Conservation (phyloP, 2,329 filamentous ascomycete genomes). For the Pleurostoma richardsiae region DNA sequence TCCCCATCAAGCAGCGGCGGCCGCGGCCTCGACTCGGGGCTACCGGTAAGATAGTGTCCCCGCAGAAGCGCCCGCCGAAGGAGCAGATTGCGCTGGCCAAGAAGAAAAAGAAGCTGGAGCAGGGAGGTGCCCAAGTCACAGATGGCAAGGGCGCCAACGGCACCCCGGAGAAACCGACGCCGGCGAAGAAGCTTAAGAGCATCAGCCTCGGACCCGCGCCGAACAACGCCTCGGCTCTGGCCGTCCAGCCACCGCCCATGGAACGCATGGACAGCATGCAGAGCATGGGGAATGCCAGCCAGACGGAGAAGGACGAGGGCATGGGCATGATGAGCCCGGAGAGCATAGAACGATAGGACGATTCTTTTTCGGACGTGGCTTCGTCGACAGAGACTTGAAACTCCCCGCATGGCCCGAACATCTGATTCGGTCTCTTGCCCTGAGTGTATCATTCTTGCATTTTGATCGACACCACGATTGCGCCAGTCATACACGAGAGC, state of each 20-base stretch:
- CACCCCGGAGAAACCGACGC: slow-evolving; percentile 27
- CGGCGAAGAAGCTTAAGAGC: slow-evolving; percentile 48
- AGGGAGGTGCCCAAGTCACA: slow-evolving; percentile 43
- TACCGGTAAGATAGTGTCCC: slow-evolving; percentile 81
- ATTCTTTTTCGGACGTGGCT: too few species aligned
- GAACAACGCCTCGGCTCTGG: slow-evolving; percentile 30
- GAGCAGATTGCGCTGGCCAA: slow-evolving; percentile 80
- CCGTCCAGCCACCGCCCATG: slow-evolving; percentile 43
- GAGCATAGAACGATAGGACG: slow-evolving; percentile 53
- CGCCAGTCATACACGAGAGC: too few species aligned
- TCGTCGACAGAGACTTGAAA: too few species aligned
- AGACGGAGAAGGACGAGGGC: slow-evolving; percentile 63
- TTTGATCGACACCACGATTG: too few species aligned
- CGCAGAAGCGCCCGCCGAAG: slow-evolving; percentile 75
- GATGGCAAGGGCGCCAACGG: slow-evolving; percentile 34
- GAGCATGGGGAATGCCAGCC: slow-evolving; percentile 53
- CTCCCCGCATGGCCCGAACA: background rate
- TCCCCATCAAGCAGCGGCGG: slow-evolving; percentile 85
- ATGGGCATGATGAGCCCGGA: slow-evolving; percentile 82
- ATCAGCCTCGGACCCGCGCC: slow-evolving; percentile 25
- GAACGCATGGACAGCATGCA: slow-evolving; percentile 54
- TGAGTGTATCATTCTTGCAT: too few species aligned
- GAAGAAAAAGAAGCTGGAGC: slow-evolving; percentile 77
- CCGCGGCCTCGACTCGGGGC: slow-evolving; percentile 60
- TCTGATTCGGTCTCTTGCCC: background rate